Evolutionary conservation across 768 basidiomycete genomes (phyloP).

Genomic region (Leucocoprinus leucothites): DNA sequence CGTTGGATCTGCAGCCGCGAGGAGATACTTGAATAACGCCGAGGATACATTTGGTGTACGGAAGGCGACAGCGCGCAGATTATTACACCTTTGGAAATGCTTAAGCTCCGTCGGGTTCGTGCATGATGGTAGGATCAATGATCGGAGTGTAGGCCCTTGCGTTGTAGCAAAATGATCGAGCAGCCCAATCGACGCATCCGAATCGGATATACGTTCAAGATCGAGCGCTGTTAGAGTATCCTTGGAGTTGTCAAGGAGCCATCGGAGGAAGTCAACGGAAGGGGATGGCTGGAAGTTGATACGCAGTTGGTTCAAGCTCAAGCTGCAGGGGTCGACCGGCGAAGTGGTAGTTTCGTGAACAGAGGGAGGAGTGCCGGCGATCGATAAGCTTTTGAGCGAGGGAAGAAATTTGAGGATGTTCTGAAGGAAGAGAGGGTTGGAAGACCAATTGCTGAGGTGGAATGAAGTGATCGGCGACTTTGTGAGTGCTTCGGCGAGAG

Average conservation of each 20-base stretch:
- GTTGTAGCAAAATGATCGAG: constrained; percentile 52
- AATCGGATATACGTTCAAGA: constrained; percentile 57
- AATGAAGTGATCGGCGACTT: constrained; percentile 55
- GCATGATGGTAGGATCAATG: constrained; percentile 57
- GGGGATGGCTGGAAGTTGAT: constrained; percentile 67
- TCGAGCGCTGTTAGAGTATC: constrained; percentile 50
- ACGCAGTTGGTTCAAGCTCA: constrained; percentile 34
- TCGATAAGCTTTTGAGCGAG: constrained; percentile 49
- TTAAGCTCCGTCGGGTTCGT: constrained; percentile 26
- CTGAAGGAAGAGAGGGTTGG: constrained; percentile 50
- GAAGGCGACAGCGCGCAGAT: constrained; percentile 8
- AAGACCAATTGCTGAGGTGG: constrained; percentile 71
- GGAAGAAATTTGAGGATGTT: constrained; percentile 68
- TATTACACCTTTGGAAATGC: constrained; percentile 11
- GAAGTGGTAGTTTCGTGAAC: constrained; percentile 28
- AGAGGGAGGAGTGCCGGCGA: constrained; percentile 55
- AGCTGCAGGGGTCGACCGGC: constrained; percentile 42
- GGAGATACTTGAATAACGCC: constrained; percentile 8
- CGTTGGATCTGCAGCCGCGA: constrained; percentile 30
- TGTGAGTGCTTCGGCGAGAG: constrained; percentile 32
- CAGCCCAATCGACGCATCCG: constrained; percentile 28
- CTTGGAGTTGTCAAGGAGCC: constrained; percentile 63
- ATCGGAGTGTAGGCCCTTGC: constrained; percentile 47
- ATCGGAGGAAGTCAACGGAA: constrained; percentile 59
- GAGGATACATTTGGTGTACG: constrained; percentile 10